phyloP scores from a whole-genome alignment of 257 asterid species.

The Przewalskia tangutica region DNA sequence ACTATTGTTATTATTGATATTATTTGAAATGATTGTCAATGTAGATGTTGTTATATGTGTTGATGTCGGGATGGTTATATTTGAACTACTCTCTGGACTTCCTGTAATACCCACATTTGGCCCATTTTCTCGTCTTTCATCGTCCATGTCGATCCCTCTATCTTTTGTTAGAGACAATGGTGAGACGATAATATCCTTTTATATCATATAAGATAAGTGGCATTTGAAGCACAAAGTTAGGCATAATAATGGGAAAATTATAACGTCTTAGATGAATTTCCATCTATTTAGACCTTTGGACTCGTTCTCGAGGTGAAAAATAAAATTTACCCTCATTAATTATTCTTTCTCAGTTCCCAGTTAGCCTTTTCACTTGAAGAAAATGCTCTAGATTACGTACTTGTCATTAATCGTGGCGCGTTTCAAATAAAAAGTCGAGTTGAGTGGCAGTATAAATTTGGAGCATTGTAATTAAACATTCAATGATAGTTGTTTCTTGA shows the following conservation, averaged over 20 bases:
- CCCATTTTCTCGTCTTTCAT: constrained; percentile 19
- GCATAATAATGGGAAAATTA: constrained; percentile 36
- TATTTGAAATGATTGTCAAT: not conserved
- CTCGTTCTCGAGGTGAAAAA: constrained; percentile 36
- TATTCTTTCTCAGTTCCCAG: too few species aligned
- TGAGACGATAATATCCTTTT: not conserved
- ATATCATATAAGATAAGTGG: constrained; percentile 13
- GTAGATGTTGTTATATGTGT: not conserved
- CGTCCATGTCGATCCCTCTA: constrained; percentile 19
- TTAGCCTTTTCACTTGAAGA: too few species aligned
- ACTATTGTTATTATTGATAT: not conserved
- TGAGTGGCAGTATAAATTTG: too few species aligned
- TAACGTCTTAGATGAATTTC: constrained; percentile 3
- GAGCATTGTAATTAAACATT: too few species aligned
- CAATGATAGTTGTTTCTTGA: too few species aligned
- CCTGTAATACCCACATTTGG: not conserved
- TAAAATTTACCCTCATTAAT: too few species aligned
- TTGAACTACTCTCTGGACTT: constrained; percentile 1
- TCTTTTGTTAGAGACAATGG: not conserved
- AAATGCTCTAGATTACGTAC: too few species aligned
- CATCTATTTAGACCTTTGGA: constrained; percentile 13
- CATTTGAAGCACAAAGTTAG: constrained; percentile 23
- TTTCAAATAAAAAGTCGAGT: too few species aligned
- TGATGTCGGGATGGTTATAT: not conserved
- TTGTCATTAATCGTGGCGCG: too few species aligned